Evolutionary conservation across 352 stramenopile species (phyloP), one percentile per base, ranked within the genome.

Genomic region (Globisporangium sylvaticum): DNA sequence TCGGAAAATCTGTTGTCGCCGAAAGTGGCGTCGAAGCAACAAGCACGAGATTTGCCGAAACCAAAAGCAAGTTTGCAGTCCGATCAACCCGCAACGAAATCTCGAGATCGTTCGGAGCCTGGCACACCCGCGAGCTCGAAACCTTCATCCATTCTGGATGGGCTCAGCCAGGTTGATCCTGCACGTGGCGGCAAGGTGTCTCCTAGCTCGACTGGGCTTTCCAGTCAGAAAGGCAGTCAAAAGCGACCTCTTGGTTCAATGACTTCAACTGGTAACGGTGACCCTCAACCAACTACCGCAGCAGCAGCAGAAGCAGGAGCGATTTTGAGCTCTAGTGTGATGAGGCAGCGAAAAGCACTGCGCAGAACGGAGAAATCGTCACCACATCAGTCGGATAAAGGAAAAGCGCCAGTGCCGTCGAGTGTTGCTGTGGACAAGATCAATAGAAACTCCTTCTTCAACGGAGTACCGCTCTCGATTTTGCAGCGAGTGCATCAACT

Each of bases 401-500:
- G 10, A 34, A 22, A 15, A 34, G 7, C 46, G 3, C 55, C 8
- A 39, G 8, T 29, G 1, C 8, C 20, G 20, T 22, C 39, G 18
- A 20, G 12, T 48, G 25, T 25, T 8, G 34, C 39, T 27, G 18
- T 29, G 24, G 37, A 32, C 6, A 18, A 53, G 10, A 34, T 22
- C 25, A 48, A 22, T 24, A 18, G 15, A 42, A n/a, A 59, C 18
- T 31, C 32, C 22, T 53, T 62, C 46, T 65, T 65, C 8, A 59
- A 52, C 5, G 50, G 57, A 8, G 56, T 70, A 24, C 56, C 65
- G n/a, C 25, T 60, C 15, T 64, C 57, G 27, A 65, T 70, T 42
- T 44, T 50, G 39, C 63, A 68, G 39, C 63, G 63, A 34, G 31
- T n/a, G 31, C 20, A 31, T 5, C 55, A 46, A 15, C 55, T 46